Evolutionary conservation across 192 early-diverging fungal species (phyloP).

Genomic region (Umbelopsis isabellina): DNA sequence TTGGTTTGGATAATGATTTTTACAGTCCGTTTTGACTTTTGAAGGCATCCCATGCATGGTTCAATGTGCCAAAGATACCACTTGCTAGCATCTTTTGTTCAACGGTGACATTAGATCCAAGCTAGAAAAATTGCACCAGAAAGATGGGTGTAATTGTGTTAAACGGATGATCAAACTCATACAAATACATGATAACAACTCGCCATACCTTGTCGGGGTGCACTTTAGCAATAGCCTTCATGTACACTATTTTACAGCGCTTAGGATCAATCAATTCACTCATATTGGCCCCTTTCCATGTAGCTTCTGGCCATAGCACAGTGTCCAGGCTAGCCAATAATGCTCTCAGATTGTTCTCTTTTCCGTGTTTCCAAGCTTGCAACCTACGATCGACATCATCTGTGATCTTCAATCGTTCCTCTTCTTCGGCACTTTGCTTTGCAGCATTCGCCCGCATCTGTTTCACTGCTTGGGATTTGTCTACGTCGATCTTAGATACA

Average conservation of each 20-base stretch:
- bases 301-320: constrained; percentile 74
- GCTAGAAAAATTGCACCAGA: constrained; percentile 20
- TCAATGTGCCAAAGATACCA: constrained; percentile 84
- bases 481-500: neutral
- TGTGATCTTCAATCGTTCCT: constrained; percentile 67
- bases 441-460: constrained; percentile 78
- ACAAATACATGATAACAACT: constrained; percentile 12
- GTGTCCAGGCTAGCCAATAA: constrained; percentile 81
- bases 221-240: constrained; percentile 89
- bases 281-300: constrained; percentile 78
- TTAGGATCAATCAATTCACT: constrained; percentile 82
- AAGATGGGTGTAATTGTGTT: neutral
- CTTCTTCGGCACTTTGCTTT: constrained; percentile 73
- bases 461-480: constrained; percentile 59
- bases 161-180: neutral
- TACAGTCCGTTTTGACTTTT: constrained; percentile 70
- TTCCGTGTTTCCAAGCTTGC: constrained; percentile 77
- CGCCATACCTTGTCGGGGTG: constrained; percentile 91
- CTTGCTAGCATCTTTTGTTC: constrained; percentile 89
- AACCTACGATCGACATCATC: constrained; percentile 83
- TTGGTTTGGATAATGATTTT: neutral
- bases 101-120: constrained; percentile 55
- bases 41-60: constrained; percentile 95
- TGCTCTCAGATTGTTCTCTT: constrained; percentile 89
- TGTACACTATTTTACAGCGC: constrained; percentile 90